Evolutionary conservation across 2,329 filamentous ascomycete genomes (phyloP).

Genomic region (Alternaria solani): DNA sequence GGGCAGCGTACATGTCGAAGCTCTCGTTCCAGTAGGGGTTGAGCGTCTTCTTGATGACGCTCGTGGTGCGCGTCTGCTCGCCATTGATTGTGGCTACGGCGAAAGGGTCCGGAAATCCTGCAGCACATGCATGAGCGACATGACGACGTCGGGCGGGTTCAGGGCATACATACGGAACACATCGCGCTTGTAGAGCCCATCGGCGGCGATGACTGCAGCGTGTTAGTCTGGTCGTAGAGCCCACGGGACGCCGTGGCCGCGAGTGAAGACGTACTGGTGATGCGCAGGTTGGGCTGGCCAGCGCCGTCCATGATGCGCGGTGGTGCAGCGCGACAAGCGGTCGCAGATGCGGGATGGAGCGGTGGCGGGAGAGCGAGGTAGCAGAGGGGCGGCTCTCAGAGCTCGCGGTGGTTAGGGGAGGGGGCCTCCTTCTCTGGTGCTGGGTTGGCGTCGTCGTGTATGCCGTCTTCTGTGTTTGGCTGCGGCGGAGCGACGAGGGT

Average conservation of each 20-base stretch:
- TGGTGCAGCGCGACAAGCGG: constrained; percentile 7
- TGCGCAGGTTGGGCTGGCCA: constrained; percentile 79
- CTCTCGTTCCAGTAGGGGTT: constrained; percentile 99
- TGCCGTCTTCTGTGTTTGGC: constrained; percentile 19
- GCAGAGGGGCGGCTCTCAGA: constrained; percentile 41
- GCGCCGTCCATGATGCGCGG: constrained; percentile 55
- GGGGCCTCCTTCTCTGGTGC: constrained; percentile 6
- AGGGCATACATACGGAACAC: constrained; percentile 81
- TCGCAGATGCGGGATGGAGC: neutral
- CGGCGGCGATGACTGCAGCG: constrained; percentile 87
- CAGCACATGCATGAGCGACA: constrained; percentile 40
- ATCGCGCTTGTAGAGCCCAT: constrained; percentile 98
- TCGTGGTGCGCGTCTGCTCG: constrained; percentile 98
- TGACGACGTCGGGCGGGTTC: constrained; percentile 3
- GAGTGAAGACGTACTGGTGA: constrained; percentile 76
- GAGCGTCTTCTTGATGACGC: constrained; percentile 94
- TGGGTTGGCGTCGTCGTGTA: constrained; percentile 11
- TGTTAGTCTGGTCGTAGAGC: constrained; percentile 36
- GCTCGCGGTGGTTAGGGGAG: constrained; percentile 30
- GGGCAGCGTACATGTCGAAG: constrained; percentile 85
- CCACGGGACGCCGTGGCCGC: constrained; percentile 1
- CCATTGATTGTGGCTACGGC: constrained; percentile 96
- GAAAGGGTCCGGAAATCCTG: constrained; percentile 97
- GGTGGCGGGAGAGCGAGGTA: neutral
- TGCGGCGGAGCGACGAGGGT: constrained; percentile 31